These are phyloP conservation scores for Chrysophaeum taylorii DNA, from an alignment of 352 stramenopile genomes.

Conservation along the genomic window DNA sequence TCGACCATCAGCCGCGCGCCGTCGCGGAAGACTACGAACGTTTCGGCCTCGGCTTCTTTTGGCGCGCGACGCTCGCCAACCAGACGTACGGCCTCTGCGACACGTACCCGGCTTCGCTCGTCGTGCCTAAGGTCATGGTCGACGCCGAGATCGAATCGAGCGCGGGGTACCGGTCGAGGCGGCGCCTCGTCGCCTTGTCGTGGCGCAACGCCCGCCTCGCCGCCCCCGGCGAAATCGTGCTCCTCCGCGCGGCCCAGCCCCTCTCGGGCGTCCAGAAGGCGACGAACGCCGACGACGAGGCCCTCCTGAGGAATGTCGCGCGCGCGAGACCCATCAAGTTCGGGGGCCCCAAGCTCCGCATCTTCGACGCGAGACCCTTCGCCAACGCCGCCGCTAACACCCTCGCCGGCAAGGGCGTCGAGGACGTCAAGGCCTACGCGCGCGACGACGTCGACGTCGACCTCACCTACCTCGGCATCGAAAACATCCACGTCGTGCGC, in stretches of 20 bases:
- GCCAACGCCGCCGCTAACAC: too few species aligned
- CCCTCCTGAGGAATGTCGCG: too few species aligned
- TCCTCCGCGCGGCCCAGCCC: conserved; percentile 70
- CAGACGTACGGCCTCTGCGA: conserved; percentile 3
- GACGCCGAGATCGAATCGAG: conserved; percentile 67
- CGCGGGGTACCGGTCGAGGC: conserved; percentile 67
- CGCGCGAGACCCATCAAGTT: too few species aligned
- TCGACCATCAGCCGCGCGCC: too few species aligned
- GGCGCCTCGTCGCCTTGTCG: conserved; percentile 62
- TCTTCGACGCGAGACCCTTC: conserved; percentile 40
- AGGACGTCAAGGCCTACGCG: too few species aligned
- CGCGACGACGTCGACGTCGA: conserved; percentile 82
- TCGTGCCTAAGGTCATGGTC: conserved; percentile 61
- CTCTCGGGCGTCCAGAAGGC: conserved; percentile 69
- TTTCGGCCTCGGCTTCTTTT: too few species aligned
- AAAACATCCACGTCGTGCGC: conserved; percentile 95
- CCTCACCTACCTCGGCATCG: conserved; percentile 92
- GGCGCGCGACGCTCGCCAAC: too few species aligned
- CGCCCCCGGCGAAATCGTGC: conserved; percentile 64
- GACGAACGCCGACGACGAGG: conserved; percentile 58
- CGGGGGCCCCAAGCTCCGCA: too few species aligned
- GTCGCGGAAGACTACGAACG: too few species aligned
- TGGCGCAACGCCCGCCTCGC: conserved; percentile 68
- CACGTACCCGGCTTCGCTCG: conserved; percentile 69
- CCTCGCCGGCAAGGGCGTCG: too few species aligned